Evolutionary conservation across 2,329 filamentous ascomycete genomes (phyloP).

Genomic region (Magnaporthiopsis rhizophila): DNA sequence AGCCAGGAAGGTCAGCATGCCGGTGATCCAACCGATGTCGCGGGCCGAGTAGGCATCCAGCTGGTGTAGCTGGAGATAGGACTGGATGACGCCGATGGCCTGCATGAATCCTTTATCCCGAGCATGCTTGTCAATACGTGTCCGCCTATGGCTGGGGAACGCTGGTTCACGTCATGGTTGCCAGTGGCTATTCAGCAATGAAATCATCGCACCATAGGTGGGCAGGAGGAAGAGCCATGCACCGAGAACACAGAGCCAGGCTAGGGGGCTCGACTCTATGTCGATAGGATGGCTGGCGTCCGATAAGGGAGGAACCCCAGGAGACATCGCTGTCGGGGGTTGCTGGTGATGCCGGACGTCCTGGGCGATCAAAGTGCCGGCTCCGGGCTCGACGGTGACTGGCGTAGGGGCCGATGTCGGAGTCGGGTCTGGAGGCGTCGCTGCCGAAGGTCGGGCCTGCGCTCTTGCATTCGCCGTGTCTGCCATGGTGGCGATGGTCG

Average conservation of each 20-base stretch:
- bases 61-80: conserved; percentile 36
- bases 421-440: not conserved
- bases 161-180: too few species aligned
- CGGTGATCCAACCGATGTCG: conserved; percentile 42
- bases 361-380: not conserved
- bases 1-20: conserved; percentile 35
- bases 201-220: conserved; percentile 9
- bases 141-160: not conserved
- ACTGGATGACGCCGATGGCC: conserved; percentile 38
- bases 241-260: conserved; percentile 11
- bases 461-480: not conserved
- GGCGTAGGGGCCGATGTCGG: not conserved
- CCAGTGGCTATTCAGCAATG: not conserved
- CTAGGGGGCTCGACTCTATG: not conserved
- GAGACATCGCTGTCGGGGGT: not conserved
- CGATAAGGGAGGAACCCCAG: too few species aligned
- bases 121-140: not conserved
- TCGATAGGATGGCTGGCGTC: not conserved
- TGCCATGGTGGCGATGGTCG: not conserved
- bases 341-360: not conserved
- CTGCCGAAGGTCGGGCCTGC: not conserved
- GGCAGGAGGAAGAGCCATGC: conserved; percentile 11
- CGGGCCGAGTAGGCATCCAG: conserved; percentile 30
- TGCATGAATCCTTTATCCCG: conserved; percentile 33
- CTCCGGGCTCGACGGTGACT: not conserved